These are phyloP conservation scores for Talaromyces sp. DNA, from an alignment of 2,329 filamentous ascomycete species.

Conservation along the genomic window DNA sequence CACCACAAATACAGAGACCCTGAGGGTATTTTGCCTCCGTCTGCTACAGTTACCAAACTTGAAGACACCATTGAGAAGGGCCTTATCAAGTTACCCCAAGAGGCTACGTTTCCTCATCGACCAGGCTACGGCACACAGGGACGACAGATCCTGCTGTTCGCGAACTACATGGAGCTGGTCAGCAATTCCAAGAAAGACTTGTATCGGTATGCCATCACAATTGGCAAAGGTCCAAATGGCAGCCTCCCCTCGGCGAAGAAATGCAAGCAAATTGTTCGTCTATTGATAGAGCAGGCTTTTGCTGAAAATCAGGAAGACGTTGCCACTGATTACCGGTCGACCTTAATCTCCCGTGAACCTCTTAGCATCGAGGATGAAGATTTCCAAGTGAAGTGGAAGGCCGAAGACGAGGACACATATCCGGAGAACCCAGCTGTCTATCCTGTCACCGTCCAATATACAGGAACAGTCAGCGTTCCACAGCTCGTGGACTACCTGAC, in stretches of 20 bases:
- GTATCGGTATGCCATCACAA: constrained; percentile 28
- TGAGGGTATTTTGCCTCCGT: neutral
- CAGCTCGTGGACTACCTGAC: constrained; percentile 44
- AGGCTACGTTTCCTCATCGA: constrained; percentile 16
- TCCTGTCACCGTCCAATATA: constrained; percentile 29
- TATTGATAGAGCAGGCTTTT: constrained; percentile 39
- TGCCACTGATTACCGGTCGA: constrained; percentile 38
- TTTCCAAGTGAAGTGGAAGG: constrained; percentile 26
- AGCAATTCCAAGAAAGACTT: constrained; percentile 21
- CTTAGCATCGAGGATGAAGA: constrained; percentile 10
- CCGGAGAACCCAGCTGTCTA: constrained; percentile 28
- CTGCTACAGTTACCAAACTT: neutral
- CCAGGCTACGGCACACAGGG: constrained; percentile 16
- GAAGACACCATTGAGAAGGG: constrained; percentile 4
- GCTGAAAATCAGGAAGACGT: constrained; percentile 21
- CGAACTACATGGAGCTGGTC: constrained; percentile 20
- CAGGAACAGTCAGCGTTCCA: constrained; percentile 27
- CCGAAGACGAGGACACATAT: constrained; percentile 31
- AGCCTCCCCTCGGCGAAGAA: constrained; percentile 30
- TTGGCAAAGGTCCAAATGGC: constrained; percentile 7
- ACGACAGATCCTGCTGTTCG: constrained; percentile 9
- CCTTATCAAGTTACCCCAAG: neutral
- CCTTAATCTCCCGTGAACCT: constrained; percentile 28
- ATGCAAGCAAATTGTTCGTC: constrained; percentile 43
- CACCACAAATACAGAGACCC: neutral